phyloP scores from a whole-genome alignment of 352 stramenopile genomes.

The Globisporangium lucens region DNA sequence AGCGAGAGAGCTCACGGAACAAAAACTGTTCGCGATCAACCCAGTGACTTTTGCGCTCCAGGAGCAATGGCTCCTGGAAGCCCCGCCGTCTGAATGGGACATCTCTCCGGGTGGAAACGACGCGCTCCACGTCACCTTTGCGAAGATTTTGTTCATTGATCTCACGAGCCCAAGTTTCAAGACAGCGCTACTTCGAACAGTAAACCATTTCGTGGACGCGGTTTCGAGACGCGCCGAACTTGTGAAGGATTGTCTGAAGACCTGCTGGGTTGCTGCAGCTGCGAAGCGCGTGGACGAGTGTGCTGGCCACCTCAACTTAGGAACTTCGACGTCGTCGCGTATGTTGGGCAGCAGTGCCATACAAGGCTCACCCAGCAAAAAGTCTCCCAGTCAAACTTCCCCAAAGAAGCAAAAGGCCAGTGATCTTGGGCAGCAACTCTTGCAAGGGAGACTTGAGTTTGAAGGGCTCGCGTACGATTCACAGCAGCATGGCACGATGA shows the following conservation, averaged over 20 bases:
- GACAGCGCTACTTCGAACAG: conserved; percentile 62
- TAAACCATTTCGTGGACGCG: conserved; percentile 85
- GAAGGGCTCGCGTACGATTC: conserved; percentile 29
- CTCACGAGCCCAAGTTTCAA: conserved; percentile 64
- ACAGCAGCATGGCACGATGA: neutral
- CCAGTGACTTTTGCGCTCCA: conserved; percentile 85
- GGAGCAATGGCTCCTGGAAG: conserved; percentile 83
- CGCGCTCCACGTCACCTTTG: conserved; percentile 38
- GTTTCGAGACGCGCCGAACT: conserved; percentile 74
- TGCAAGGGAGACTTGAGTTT: conserved; percentile 50
- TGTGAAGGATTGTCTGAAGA: conserved; percentile 83
- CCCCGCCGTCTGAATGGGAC: conserved; percentile 69
- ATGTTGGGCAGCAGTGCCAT: neutral
- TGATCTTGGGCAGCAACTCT: conserved; percentile 27
- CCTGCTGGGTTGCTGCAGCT: conserved; percentile 73
- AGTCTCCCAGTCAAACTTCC: neutral
- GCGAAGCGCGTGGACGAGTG: conserved; percentile 74
- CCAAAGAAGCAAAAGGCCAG: conserved; percentile 21
- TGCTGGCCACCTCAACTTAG: conserved; percentile 34
- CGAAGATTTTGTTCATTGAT: conserved; percentile 82
- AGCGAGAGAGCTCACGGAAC: conserved; percentile 38
- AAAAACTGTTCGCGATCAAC: conserved; percentile 70
- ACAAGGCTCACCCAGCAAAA: conserved; percentile 8
- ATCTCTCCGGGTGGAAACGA: conserved; percentile 34
- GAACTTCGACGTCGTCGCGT: neutral